Base-by-base conservation (phyloP, 352 stramenopile species). In the Phytophthora crassamura region DNA sequence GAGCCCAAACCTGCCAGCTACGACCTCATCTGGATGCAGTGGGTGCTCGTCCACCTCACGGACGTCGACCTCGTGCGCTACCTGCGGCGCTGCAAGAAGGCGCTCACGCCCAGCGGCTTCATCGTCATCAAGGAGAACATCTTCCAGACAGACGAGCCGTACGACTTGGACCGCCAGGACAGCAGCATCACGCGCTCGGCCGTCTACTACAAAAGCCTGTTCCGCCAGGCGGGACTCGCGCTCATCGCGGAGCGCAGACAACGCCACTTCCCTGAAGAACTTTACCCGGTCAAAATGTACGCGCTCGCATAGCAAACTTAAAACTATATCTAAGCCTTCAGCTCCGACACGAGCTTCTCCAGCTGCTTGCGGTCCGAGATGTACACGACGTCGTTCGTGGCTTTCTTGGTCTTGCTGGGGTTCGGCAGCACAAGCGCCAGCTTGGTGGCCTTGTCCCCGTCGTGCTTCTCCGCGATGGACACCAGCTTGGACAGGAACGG, bases 1-100 rank as follows among this genome's bases (percentile, higher is more conserved):
- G 69, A 89, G 10, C 90, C 91, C 3, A 35, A 53, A 11, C 28
- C 72, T 30, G 67, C 60, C 7, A 90, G 67, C 36, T 99, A 99
- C 80, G 91, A 98, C 75, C 80, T 99, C 48, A 93, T 99, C 63
- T 99, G 97, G 95, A 90, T 98, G 63, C 97, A 99, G 76, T 99
- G 97, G 97, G 92, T 98, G 42, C 84, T 98, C 14, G 88, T 91
- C 34, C 97, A 99, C 75, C 75, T 99, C 33, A 98, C 93, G 2
- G 97, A 99, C 74, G 65, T 93, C 14, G 96, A 99, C 74, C 92
- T 98, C 33, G 84, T 99, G 38, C 62, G 74, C 28, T 98, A 98
- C 64, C 74, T 99, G 30, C 83, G 87, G 61, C 75, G 94, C 49
- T 98, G 93, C 75, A 86, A 87, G 54, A 56, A 65, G n/a, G 77